Base-by-base conservation (phyloP, 1,139 yeast species). In the Waltiozyma sp. region DNA sequence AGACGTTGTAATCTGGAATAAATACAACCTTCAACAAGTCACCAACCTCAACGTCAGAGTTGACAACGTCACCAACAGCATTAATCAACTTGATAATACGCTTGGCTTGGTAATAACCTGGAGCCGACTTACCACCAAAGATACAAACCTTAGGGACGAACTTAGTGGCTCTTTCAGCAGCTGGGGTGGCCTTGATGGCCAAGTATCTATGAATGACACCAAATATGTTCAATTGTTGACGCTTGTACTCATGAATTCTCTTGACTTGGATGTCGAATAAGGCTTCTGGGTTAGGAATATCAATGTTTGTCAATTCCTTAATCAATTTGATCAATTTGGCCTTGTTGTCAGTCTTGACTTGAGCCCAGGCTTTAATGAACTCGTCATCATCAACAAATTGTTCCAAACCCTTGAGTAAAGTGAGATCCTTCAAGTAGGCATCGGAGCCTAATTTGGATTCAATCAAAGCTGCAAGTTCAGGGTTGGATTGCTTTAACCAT, bases 91-190 rank as follows among this genome's bases (percentile, higher is more conserved):
- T 87, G 60, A 88, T 88, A 56, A 89, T 84, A 45, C 84, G 75
- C 66, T 88, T 88, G 49, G 96, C 96, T 80, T 88, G 85, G 68
- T 85, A 88, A 64, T 88, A 89, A 50, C 96, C 96, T 19, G 97
- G 96, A 13, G 97, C 96, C 45, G 95, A 85, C 65, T 88, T 88
- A 61, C 97, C 96, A 52, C 96, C 96, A 62, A 88, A 80, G 47
- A 88, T 75, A 34, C 80, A 75, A 43, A 85, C 93, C 60, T 84
- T 83, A 46, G 95, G 80, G 48, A 79, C 74, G 63, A 74, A 81
- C 61, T 77, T 74, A 52, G 65, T 53, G 46, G 72, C 70, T 53
- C 89, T 77, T 58, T 87, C 87, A 26, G 74, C 82, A 14, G 72
- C 66, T 43, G 85, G 63, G 60, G 87, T 68, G 41, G 75, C 68